These are phyloP conservation scores for Pyrus betulifolia DNA, from an alignment of 306 rosid genomes.

Conservation along the genomic window DNA sequence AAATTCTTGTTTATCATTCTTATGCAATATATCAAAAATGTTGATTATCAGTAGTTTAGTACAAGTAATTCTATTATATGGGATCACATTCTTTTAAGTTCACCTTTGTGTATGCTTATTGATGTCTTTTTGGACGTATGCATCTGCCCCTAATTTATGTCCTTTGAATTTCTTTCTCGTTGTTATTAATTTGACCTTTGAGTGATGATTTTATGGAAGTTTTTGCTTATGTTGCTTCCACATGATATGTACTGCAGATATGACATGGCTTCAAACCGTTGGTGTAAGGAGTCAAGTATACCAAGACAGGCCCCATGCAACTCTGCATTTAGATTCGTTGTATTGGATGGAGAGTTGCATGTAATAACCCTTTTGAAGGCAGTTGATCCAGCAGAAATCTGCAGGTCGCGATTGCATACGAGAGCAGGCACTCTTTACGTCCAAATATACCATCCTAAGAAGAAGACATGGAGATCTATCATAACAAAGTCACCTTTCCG, in stretches of 20 bases:
- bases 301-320: conserved; percentile 46
- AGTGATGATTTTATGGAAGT: background rate
- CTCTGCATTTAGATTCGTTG: conserved; percentile 52
- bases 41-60: background rate
- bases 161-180: background rate
- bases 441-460: conserved; percentile 71
- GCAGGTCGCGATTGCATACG: conserved; percentile 48
- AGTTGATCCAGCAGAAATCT: conserved; percentile 24
- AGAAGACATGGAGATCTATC: conserved; percentile 68
- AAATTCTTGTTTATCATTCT: background rate
- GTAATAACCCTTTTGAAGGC: conserved; percentile 42
- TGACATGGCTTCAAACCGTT: conserved; percentile 56
- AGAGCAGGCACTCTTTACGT: conserved; percentile 49
- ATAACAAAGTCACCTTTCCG: conserved; percentile 57
- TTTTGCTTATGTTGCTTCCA: conserved; percentile 9
- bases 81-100: background rate
- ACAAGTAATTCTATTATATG: background rate
- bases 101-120: background rate
- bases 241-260: conserved; percentile 45
- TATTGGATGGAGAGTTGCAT: conserved; percentile 51
- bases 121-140: background rate
- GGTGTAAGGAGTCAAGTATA: conserved; percentile 57
- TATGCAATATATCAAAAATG: background rate
- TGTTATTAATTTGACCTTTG: background rate
- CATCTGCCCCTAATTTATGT: conserved; percentile 1